Conservation (phyloP, 2,329 filamentous ascomycete species). For the Leptodontidium sp. region DNA sequence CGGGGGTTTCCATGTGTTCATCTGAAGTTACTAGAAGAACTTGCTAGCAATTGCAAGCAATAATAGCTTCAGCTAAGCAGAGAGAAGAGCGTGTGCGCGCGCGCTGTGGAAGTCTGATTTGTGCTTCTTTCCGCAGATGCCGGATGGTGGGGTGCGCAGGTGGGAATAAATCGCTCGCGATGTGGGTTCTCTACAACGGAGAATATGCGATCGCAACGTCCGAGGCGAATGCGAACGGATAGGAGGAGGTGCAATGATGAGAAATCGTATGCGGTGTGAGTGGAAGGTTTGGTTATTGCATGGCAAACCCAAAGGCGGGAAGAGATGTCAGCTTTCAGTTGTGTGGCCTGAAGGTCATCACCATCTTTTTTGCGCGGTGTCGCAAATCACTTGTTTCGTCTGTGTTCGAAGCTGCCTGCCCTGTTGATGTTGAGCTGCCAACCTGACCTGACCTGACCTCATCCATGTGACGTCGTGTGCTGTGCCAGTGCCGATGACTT, state of each 20-base stretch:
- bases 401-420: neutral
- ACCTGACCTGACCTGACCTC: neutral
- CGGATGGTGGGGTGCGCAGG: conserved; percentile 5
- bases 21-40: conserved; percentile 23
- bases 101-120: conserved; percentile 30
- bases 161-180: conserved; percentile 8
- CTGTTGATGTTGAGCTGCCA: conserved; percentile 10
- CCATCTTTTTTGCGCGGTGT: neutral
- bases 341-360: conserved; percentile 3
- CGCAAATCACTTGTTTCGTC: neutral
- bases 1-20: conserved; percentile 40
- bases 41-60: conserved; percentile 3
- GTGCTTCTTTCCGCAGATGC: conserved; percentile 18
- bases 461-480: conserved; percentile 15
- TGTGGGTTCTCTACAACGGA: neutral
- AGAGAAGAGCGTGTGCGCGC: conserved; percentile 29
- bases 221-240: neutral
- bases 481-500: conserved; percentile 6
- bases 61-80: conserved; percentile 20
- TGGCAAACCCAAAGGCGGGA: neutral
- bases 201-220: neutral
- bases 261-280: neutral
- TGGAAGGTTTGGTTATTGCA: conserved; percentile 3
- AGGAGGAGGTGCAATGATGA: neutral
- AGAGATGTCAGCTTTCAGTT: conserved; percentile 3